phyloP scores from a whole-genome alignment of 2,329 filamentous ascomycete species.

The Parastagonospora avenae region DNA sequence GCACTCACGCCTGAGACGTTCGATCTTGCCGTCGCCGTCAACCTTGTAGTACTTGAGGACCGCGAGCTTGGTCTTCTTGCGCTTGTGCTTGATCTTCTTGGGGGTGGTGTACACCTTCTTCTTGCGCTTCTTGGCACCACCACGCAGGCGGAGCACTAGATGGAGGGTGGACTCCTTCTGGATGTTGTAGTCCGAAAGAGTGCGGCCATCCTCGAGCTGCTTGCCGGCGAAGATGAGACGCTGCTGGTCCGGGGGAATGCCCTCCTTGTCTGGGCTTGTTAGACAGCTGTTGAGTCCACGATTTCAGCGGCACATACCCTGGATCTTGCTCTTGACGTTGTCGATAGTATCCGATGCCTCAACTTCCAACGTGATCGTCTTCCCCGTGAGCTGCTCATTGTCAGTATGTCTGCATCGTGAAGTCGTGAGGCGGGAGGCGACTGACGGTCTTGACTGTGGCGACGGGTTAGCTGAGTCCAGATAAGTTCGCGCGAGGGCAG shows the following conservation, averaged over 20 bases:
- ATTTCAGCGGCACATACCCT: constrained; percentile 55
- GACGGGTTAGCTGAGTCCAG: too few relatives aligned
- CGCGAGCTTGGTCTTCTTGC: constrained; percentile 99
- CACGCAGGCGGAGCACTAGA: constrained; percentile 95
- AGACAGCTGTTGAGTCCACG: constrained; percentile 14
- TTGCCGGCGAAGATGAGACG: constrained; percentile 99
- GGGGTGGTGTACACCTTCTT: constrained; percentile 99
- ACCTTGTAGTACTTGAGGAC: constrained; percentile 99
- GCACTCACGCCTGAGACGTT: constrained; percentile 98
- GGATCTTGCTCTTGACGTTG: constrained; percentile 99
- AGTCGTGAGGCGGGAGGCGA: too few relatives aligned
- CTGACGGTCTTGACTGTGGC: too few relatives aligned
- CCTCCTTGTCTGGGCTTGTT: constrained; percentile 88
- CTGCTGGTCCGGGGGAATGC: constrained; percentile 98
- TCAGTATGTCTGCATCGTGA: too few relatives aligned
- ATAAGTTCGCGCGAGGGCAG: too few relatives aligned
- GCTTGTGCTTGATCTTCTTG: constrained; percentile 99
- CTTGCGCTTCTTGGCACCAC: constrained; percentile 96
- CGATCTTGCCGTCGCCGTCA: constrained; percentile 98
- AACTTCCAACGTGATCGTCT: constrained; percentile 87
- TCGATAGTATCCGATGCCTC: constrained; percentile 99
- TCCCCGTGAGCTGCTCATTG: constrained; percentile 7
- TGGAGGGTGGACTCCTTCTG: constrained; percentile 99
- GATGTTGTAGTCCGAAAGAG: constrained; percentile 99
- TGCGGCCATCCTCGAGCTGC: constrained; percentile 99